Conservation (phyloP, 2,329 filamentous ascomycete species). For the Aspergillus proliferans region DNA sequence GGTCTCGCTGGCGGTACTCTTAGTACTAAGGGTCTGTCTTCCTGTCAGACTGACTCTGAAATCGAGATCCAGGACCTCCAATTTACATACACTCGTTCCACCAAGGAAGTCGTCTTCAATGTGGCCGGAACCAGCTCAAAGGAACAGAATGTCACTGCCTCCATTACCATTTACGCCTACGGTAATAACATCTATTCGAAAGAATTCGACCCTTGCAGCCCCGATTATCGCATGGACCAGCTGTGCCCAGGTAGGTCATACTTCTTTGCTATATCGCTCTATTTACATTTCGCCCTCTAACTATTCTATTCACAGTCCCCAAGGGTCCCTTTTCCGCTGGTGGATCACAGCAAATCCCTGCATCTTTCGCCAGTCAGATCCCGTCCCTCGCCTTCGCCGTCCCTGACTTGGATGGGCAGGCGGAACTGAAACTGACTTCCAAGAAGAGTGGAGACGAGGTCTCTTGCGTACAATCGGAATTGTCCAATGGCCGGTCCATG, state of each 20-base stretch:
- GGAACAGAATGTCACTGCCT: constrained; percentile 73
- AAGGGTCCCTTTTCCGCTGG: constrained; percentile 65
- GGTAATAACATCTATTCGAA: constrained; percentile 74
- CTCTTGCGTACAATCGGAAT: constrained; percentile 74
- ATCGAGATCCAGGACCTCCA: constrained; percentile 69
- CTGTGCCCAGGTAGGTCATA: constrained; percentile 69
- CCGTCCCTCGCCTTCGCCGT: constrained; percentile 84
- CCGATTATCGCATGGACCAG: constrained; percentile 58
- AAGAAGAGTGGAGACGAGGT: constrained; percentile 56
- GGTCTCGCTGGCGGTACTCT: constrained; percentile 66
- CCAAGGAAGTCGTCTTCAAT: constrained; percentile 71
- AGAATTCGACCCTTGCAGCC: constrained; percentile 74
- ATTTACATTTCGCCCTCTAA: constrained; percentile 33
- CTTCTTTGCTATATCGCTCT: not conserved
- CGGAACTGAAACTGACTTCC: constrained; percentile 67
- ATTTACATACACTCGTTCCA: constrained; percentile 70
- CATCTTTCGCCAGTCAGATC: constrained; percentile 65
- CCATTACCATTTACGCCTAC: constrained; percentile 73
- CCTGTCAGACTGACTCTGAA: constrained; percentile 54
- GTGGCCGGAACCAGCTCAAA: constrained; percentile 68
- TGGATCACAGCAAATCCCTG: constrained; percentile 66
- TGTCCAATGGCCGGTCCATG: constrained; percentile 83
- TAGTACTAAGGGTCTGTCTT: constrained; percentile 71
- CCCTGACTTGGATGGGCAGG: constrained; percentile 82
- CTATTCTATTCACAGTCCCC: constrained; percentile 83